Evolutionary conservation across 2,329 filamentous ascomycete species (phyloP), one percentile per base, ranked within the genome.

Genomic region (Pestalotiopsis sp.): DNA sequence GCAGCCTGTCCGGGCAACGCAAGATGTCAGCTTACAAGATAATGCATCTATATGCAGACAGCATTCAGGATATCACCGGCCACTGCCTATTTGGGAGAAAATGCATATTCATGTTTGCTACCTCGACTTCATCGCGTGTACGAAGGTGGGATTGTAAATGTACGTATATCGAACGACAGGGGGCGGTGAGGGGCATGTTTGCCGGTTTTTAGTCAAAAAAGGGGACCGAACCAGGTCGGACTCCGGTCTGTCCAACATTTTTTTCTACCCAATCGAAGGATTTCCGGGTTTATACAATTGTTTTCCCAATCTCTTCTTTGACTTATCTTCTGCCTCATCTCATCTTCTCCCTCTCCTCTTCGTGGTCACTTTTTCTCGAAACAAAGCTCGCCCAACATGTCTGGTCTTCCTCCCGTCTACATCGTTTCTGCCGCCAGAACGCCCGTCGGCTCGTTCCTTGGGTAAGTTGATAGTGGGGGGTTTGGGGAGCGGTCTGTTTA

Each of bases 381-480:
- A 20, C 12, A 13, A 4, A 36, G 36, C 25, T 40, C 27, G 27
- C 17, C 67, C 83, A 89, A 76, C 70, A 97, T 97, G 93, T 87
- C 93, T 79, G 89, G 89, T 75, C 89, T 95, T 72, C 92, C 94
- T 73, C 88, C 94, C 69, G 95, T 99, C 74, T 99, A 99, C 85
- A 98, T 99, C 78, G 94, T 98, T 79, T 96, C 96, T 69, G 92
- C 91, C 73, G 93, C 90, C 78, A 90, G 95, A 83, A 99, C 96
- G 73, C 96, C 96, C 66, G 88, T 97, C 73, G 96, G 96, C 77
- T 95, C 93, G 73, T 99, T 99, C 84, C 89, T 97, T 78, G 96
- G 96, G 94, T 97, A 83, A 81, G 87, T 74, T 70, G 70, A 52
- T 52, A 52, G 45, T 67, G 59, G 67, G 62, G 62, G 31, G 27